Evolutionary conservation across 805 yeast genomes (phyloP), one percentile per base, ranked within the genome.

Genomic region (Yamadazyma ubonensis): DNA sequence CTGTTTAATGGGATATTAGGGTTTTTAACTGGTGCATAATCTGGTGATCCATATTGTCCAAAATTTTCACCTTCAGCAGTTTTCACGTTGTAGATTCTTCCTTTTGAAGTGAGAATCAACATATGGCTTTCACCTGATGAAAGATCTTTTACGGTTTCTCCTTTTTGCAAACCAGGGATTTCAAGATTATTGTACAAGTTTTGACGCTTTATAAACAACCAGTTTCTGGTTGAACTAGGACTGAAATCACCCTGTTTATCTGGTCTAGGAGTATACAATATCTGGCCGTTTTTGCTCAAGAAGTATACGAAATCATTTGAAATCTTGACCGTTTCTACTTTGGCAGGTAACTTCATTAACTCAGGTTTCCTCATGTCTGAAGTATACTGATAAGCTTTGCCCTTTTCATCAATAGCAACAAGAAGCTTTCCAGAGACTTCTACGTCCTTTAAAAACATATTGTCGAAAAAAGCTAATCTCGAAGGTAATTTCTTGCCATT

Each of bases 21-120:
- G 2, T 38, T 27, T 0, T 77, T 71, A 52, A 79, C 79, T 41
- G 86, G 90, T 1, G 96, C 78, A 47, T 70, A 76, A 10, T 66
- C 61, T 1, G 96, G 93, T 11, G 87, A 59, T 14, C 97, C 98
- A 61, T 76, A 86, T 63, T 93, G 97, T 3, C 98, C 98, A 49
- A 54, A 57, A 33, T 72, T 71, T 4, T 67, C 61, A 10, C 53
- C 48, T 2, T 60, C 45, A 1, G 84, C 84, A 0, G 95, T 79
- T 11, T 86, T 74, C 8, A 79, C 67, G 1, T 86, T 67, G 48
- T 72, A 83, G 0, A 86, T 80, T 23, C 77, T 69, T 1, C 90
- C 89, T 8, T 69, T 54, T 28, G 70, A 63, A 0, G 87, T 71
- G 27, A 85, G 56, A 3, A 84, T 55, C n/a, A 86, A 71, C 7